These are phyloP conservation scores for Lachancea thermotolerans DNA, from an alignment of 805 yeast genomes.

Conservation along the genomic window DNA sequence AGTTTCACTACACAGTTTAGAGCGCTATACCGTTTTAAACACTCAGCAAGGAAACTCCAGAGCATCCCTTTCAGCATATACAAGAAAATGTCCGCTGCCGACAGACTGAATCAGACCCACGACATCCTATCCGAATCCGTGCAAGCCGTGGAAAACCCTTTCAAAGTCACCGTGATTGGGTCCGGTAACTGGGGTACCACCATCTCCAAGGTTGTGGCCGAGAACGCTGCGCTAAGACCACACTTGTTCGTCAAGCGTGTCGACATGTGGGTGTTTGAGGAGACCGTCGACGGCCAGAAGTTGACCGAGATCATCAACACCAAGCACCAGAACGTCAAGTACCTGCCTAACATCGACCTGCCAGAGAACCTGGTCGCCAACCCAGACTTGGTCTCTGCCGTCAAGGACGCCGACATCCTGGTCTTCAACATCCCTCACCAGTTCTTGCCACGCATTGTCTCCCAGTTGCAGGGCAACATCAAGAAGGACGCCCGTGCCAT, in stretches of 20 bases:
- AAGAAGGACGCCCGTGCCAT: conserved; percentile 73
- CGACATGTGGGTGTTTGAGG: conserved; percentile 97
- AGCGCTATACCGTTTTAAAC: neutral
- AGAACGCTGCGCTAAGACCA: conserved; percentile 69
- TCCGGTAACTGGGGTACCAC: conserved; percentile 99
- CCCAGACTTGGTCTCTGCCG: conserved; percentile 74
- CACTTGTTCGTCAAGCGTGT: conserved; percentile 66
- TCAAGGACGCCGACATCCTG: conserved; percentile 73
- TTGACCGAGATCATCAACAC: conserved; percentile 87
- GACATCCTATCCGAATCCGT: conserved; percentile 23
- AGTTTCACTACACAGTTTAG: neutral
- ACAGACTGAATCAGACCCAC: conserved; percentile 29
- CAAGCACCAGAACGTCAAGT: conserved; percentile 88
- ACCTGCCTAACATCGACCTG: conserved; percentile 79
- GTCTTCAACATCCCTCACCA: conserved; percentile 97
- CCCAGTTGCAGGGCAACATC: conserved; percentile 71
- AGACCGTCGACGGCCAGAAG: conserved; percentile 65
- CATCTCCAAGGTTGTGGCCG: conserved; percentile 91
- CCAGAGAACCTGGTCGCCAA: conserved; percentile 85
- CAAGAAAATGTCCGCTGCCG: conserved; percentile 23
- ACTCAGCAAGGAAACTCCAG: neutral
- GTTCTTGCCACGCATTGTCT: conserved; percentile 71
- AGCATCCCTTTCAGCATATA: neutral
- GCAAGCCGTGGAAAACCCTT: conserved; percentile 30
- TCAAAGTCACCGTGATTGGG: conserved; percentile 72